Conservation (phyloP, 2,329 filamentous ascomycete genomes). For the Pseudocercospora ulei region DNA sequence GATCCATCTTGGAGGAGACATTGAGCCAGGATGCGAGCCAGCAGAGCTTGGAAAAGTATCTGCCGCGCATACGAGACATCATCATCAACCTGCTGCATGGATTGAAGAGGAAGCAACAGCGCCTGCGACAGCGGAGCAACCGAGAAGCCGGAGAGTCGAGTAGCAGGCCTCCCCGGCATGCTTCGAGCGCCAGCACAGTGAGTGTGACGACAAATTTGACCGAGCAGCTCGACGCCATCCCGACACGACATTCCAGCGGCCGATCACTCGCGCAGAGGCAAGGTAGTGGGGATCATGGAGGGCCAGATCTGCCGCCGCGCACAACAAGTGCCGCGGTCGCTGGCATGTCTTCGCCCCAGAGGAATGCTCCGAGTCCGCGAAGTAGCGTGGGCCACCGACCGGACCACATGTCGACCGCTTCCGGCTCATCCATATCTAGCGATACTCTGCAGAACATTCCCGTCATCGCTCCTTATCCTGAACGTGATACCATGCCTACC, state of each 20-base stretch:
- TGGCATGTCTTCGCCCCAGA: conserved; percentile 39
- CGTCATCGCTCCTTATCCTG: conserved; percentile 61
- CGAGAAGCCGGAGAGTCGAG: conserved; percentile 30
- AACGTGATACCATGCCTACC: conserved; percentile 47
- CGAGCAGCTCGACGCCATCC: conserved; percentile 39
- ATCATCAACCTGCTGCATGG: conserved; percentile 96
- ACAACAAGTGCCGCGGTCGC: conserved; percentile 39
- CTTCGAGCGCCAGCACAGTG: conserved; percentile 41
- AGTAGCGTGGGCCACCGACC: conserved; percentile 26
- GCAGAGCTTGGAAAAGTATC: conserved; percentile 83
- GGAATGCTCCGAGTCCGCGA: conserved; percentile 36
- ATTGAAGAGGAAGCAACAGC: conserved; percentile 92
- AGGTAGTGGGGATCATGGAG: conserved; percentile 36
- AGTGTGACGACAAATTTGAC: conserved; percentile 40
- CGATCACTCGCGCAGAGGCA: conserved; percentile 36
- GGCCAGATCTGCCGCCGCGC: conserved; percentile 42
- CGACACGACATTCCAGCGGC: conserved; percentile 37
- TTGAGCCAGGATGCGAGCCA: conserved; percentile 92
- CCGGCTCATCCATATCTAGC: conserved; percentile 59
- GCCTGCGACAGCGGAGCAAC: conserved; percentile 53
- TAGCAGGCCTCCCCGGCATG: conserved; percentile 35
- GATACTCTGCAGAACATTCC: conserved; percentile 66
- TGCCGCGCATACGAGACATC: conserved; percentile 91
- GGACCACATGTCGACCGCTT: conserved; percentile 40
- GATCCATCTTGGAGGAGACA: conserved; percentile 87